Conservation (phyloP, 805 yeast species). For the Soucietia sequanensis region DNA sequence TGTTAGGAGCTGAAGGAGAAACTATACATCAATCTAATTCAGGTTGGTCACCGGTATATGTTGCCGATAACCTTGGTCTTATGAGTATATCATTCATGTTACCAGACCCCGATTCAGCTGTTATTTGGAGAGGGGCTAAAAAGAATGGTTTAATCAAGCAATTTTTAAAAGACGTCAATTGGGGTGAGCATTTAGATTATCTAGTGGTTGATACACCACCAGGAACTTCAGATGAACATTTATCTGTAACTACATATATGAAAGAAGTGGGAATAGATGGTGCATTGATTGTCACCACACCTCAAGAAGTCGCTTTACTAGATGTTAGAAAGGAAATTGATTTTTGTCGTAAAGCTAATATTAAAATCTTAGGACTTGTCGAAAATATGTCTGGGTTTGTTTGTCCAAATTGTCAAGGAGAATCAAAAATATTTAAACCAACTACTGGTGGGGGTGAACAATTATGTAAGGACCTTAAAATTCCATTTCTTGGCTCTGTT, state of each 20-base stretch:
- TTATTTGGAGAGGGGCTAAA: conserved; percentile 97
- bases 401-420: conserved; percentile 90
- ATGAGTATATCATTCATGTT: conserved; percentile 95
- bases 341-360: conserved; percentile 88
- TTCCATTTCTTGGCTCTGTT: conserved; percentile 85
- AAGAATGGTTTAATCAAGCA: conserved; percentile 91
- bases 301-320: conserved; percentile 93
- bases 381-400: conserved; percentile 99
- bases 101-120: conserved; percentile 89
- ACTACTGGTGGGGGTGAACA: conserved; percentile 96
- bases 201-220: conserved; percentile 96
- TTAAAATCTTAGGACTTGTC: conserved; percentile 82
- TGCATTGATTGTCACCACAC: conserved; percentile 91
- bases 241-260: conserved; percentile 83
- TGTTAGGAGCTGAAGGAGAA: conserved; percentile 90
- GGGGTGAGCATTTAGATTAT: conserved; percentile 84
- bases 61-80: conserved; percentile 89
- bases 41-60: conserved; percentile 97
- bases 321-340: conserved; percentile 97
- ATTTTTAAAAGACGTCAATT: conserved; percentile 89
- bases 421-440: conserved; percentile 85
- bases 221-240: conserved; percentile 96
- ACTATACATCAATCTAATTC: conserved; percentile 82
- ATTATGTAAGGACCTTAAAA: conserved; percentile 72
- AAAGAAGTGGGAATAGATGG: conserved; percentile 93